phyloP scores from a whole-genome alignment of 345 rosid species.

The Dimocarpus longan region DNA sequence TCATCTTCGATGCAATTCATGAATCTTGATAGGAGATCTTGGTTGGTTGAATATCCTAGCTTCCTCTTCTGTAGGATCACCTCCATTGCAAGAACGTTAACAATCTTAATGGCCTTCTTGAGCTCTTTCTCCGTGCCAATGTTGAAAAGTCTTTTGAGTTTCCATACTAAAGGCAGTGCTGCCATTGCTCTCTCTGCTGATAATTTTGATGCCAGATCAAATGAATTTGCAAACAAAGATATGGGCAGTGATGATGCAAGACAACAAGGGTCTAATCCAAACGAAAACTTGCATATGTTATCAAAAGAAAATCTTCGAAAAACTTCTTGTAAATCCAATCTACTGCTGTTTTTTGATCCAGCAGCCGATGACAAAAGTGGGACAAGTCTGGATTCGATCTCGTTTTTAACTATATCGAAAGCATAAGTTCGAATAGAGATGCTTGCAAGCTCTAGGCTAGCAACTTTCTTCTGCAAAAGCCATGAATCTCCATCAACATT shows the following conservation, averaged over 20 bases:
- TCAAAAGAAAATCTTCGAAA: conserved; percentile 66
- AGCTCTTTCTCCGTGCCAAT: conserved; percentile 60
- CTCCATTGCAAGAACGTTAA: conserved; percentile 45
- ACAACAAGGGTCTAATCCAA: conserved; percentile 68
- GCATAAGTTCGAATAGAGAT: conserved; percentile 43
- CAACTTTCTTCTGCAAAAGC: conserved; percentile 60
- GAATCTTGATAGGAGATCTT: conserved; percentile 64
- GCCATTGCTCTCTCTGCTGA: conserved; percentile 51
- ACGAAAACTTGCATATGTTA: conserved; percentile 62
- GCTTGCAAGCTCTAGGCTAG: conserved; percentile 53
- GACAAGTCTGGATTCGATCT: conserved; percentile 45
- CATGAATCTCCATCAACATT: conserved; percentile 63
- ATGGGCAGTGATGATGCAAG: conserved; percentile 48
- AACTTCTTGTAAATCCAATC: conserved; percentile 64
- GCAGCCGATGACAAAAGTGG: conserved; percentile 35
- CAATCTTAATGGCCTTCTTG: conserved; percentile 43
- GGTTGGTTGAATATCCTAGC: conserved; percentile 28
- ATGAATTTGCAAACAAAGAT: conserved; percentile 46
- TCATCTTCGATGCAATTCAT: conserved; percentile 50
- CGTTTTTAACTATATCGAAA: conserved; percentile 36
- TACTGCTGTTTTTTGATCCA: conserved; percentile 5
- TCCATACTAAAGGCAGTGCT: conserved; percentile 56
- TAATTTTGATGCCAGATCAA: conserved; percentile 58
- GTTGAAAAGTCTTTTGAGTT: conserved; percentile 46
- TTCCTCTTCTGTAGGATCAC: conserved; percentile 48